Evolutionary conservation across 2,329 filamentous ascomycete genomes (phyloP).

Genomic region (Thielaviopsis populi): DNA sequence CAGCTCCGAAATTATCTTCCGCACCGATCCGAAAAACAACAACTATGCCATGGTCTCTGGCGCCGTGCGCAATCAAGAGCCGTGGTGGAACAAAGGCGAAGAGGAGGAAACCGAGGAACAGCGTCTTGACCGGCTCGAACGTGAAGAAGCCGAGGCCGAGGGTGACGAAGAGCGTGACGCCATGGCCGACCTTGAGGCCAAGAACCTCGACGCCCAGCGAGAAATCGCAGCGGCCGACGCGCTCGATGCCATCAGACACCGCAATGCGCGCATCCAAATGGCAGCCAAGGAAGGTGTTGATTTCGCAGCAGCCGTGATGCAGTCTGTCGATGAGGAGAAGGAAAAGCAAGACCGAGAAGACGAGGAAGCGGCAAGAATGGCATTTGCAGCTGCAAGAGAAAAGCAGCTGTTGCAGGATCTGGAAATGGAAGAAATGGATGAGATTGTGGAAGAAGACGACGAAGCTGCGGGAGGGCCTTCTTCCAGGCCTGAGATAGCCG

Average conservation of each 20-base stretch:
- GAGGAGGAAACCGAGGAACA: slow-evolving; percentile 75
- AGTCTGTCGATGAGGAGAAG: slow-evolving; percentile 42
- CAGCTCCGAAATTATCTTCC: slow-evolving; percentile 75
- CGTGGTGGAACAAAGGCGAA: slow-evolving; percentile 54
- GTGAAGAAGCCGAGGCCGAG: slow-evolving; percentile 50
- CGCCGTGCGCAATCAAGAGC: slow-evolving; percentile 85
- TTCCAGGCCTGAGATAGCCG: background rate
- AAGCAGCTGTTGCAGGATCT: slow-evolving; percentile 39
- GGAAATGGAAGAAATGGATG: slow-evolving; percentile 24
- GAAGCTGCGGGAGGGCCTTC: background rate
- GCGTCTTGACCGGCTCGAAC: slow-evolving; percentile 67
- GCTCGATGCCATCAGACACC: slow-evolving; percentile 79
- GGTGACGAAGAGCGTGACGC: slow-evolving; percentile 64
- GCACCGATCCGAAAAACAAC: slow-evolving; percentile 88
- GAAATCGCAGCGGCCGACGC: slow-evolving; percentile 97
- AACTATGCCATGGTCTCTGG: slow-evolving; percentile 72
- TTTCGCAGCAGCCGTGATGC: slow-evolving; percentile 36
- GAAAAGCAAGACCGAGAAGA: slow-evolving; percentile 64
- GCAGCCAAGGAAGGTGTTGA: slow-evolving; percentile 54
- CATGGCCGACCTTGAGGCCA: slow-evolving; percentile 90
- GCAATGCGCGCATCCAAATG: slow-evolving; percentile 77
- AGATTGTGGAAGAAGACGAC: slow-evolving; percentile 12
- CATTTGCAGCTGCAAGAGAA: slow-evolving; percentile 52
- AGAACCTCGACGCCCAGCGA: slow-evolving; percentile 78
- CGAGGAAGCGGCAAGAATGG: slow-evolving; percentile 61